Evolutionary conservation across 495 filamentous ascomycete genomes (phyloP).

Genomic region (Cairneyella variabilis): DNA sequence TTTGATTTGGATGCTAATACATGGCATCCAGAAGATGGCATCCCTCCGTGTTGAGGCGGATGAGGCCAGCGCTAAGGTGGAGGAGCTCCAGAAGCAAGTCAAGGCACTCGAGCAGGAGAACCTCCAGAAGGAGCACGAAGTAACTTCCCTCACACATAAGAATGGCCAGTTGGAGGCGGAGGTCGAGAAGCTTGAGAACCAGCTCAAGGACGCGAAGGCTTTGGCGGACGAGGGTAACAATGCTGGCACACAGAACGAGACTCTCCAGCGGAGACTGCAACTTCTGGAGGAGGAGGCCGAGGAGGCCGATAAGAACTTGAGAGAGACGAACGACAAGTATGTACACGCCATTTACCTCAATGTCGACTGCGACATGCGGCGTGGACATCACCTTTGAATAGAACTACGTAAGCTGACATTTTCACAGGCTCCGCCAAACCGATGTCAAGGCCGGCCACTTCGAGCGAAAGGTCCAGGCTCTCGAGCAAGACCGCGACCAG

Average conservation of each 20-base stretch:
- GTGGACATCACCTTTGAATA: too few species aligned
- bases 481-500: conserved; percentile 81
- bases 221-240: conserved; percentile 67
- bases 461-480: conserved; percentile 97
- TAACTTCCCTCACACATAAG: conserved; percentile 89
- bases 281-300: conserved; percentile 97
- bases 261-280: conserved; percentile 85
- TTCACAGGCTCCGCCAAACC: conserved; percentile 84
- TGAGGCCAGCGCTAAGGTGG: conserved; percentile 68
- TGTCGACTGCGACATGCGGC: too few species aligned
- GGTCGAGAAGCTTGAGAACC: conserved; percentile 81
- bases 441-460: conserved; percentile 99
- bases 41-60: conserved; percentile 90
- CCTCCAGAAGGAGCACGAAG: conserved; percentile 93
- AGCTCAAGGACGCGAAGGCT: conserved; percentile 74
- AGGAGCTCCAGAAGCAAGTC: conserved; percentile 81
- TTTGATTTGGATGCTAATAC: conserved; percentile 1
- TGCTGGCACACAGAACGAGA: conserved; percentile 80
- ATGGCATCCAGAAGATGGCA: conserved; percentile 72
- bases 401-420: conserved; percentile 18
- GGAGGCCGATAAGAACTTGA: conserved; percentile 86
- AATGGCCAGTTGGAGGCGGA: conserved; percentile 84
- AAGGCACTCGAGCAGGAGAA: conserved; percentile 94
- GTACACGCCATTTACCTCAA: too few species aligned
- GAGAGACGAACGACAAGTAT: conserved; percentile 98